phyloP scores from a whole-genome alignment of 768 basidiomycete genomes.

The Suillus spraguei region DNA sequence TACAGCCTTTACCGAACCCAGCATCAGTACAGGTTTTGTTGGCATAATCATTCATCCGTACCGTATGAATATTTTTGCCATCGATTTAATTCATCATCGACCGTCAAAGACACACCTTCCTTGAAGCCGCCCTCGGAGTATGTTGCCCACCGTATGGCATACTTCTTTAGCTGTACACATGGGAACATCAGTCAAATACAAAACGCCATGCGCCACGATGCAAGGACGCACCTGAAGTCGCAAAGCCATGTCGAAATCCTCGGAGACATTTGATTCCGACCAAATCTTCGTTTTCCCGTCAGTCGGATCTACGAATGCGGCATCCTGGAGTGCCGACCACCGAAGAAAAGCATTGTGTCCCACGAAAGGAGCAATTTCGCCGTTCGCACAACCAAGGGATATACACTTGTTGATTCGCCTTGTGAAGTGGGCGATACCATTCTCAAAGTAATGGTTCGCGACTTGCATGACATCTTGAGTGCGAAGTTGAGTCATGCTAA shows the following conservation, averaged over 20 bases:
- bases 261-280: constrained; percentile 84
- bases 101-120: constrained; percentile 84
- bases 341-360: constrained; percentile 85
- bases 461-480: constrained; percentile 78
- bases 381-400: constrained; percentile 72
- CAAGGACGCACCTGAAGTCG: constrained; percentile 45
- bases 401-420: constrained; percentile 79
- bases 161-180: constrained; percentile 5
- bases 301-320: constrained; percentile 63
- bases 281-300: constrained; percentile 75
- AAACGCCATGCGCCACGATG: constrained; percentile 24
- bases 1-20: constrained; percentile 48
- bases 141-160: constrained; percentile 51
- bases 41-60: constrained; percentile 48
- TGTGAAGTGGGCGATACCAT: constrained; percentile 84
- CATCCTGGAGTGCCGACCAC: constrained; percentile 84
- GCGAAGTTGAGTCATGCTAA: constrained; percentile 3
- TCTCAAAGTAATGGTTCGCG: constrained; percentile 83
- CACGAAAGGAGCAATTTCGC: constrained; percentile 71
- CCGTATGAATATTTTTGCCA: constrained; percentile 87
- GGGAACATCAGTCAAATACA: constrained; percentile 4
- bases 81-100: constrained; percentile 82
- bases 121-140: constrained; percentile 83
- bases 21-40: constrained; percentile 4
- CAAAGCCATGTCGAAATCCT: constrained; percentile 83